Percentiles rank a stretch among this genome's conserved stretches.
These are phyloP conservation scores for Populus alba DNA, from an alignment of 345 rosid genomes.

Conservation along the genomic window DNA sequence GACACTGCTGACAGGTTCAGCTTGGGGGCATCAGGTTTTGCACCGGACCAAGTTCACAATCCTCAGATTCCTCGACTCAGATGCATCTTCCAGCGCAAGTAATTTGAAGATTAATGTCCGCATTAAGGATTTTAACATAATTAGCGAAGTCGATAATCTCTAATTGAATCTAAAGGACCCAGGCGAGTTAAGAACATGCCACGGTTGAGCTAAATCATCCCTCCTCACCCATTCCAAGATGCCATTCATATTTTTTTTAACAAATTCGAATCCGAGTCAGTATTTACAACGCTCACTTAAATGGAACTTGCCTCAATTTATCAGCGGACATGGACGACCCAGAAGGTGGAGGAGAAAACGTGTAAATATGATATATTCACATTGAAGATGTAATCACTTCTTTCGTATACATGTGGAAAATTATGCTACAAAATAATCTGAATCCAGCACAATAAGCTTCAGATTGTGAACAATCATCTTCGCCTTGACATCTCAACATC, in stretches of 20 bases:
- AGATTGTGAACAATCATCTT: conserved; percentile 23
- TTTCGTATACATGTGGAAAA: conserved; percentile 4
- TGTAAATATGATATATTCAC: conserved; percentile 24
- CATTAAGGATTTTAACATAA: background rate
- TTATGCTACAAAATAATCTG: conserved; percentile 20
- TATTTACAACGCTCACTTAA: conserved; percentile 34
- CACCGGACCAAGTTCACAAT: background rate
- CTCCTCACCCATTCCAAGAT: background rate
- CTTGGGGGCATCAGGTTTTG: background rate
- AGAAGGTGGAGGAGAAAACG: background rate
- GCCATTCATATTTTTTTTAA: background rate
- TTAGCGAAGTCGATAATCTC: background rate
- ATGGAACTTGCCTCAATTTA: conserved; percentile 12
- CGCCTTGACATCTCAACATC: conserved; percentile 28
- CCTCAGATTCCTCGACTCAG: background rate
- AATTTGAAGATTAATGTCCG: background rate
- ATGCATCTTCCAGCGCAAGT: background rate
- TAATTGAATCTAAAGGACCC: background rate
- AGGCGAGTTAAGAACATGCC: background rate
- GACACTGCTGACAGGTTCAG: background rate
- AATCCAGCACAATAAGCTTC: conserved; percentile 9
- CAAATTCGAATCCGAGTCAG: conserved; percentile 9
- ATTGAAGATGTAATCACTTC: conserved; percentile 16
- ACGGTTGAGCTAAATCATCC: background rate
- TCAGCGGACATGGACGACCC: background rate